These are phyloP conservation scores for Lentinula sp. DNA, from an alignment of 768 basidiomycete genomes.

Conservation along the genomic window DNA sequence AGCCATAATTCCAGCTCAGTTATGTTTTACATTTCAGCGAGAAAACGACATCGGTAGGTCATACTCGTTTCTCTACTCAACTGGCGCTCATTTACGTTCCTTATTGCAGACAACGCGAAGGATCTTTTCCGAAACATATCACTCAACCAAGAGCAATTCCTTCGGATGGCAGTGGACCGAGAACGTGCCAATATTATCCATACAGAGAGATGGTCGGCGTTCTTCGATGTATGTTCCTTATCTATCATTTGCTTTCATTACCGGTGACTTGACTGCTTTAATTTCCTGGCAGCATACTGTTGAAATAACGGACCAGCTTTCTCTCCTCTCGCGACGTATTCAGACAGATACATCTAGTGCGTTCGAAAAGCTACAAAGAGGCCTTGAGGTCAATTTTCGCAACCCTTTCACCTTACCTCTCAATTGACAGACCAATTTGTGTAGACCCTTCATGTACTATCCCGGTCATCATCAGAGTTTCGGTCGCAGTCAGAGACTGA, in stretches of 20 bases:
- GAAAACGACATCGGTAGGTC: conserved; percentile 69
- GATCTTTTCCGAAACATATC: conserved; percentile 66
- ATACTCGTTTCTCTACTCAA: not conserved
- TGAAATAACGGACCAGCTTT: conserved; percentile 5
- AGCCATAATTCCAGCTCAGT: conserved; percentile 44
- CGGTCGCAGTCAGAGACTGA: not conserved
- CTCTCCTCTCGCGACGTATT: conserved; percentile 10
- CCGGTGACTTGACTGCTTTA: conserved; percentile 8
- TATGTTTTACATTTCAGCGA: conserved; percentile 68
- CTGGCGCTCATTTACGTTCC: not conserved
- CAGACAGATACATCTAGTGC: conserved; percentile 8
- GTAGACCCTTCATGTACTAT: not conserved
- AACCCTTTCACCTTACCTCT: not conserved
- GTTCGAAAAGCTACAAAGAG: not conserved
- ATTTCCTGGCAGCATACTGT: not conserved
- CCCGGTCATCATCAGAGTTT: not conserved
- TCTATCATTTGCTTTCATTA: conserved; percentile 14
- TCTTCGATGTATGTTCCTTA: conserved; percentile 17
- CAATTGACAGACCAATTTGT: not conserved
- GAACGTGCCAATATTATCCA: conserved; percentile 29
- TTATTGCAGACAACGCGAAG: conserved; percentile 48
- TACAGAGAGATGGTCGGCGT: conserved; percentile 22
- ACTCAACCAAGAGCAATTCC: conserved; percentile 44
- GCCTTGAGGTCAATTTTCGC: not conserved
- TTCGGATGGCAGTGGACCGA: conserved; percentile 38